phyloP scores from a whole-genome alignment of 495 filamentous ascomycete genomes.

The Aspergillus asperescens region DNA sequence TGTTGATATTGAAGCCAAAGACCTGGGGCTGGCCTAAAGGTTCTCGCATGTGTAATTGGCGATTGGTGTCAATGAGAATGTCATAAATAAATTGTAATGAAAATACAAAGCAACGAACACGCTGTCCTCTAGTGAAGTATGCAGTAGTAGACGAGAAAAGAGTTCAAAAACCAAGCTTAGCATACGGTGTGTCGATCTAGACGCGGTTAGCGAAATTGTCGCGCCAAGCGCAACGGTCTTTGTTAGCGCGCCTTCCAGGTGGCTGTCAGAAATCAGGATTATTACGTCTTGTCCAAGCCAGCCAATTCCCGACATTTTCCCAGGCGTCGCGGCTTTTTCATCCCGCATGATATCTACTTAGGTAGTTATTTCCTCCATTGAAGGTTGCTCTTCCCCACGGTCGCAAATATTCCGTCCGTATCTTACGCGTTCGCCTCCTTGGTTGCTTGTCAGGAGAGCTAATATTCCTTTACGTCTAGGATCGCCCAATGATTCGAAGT shows the following conservation, averaged over 20 bases:
- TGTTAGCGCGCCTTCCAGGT: not conserved
- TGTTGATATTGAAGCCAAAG: conserved; percentile 53
- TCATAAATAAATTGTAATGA: too few species aligned
- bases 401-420: not conserved
- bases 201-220: not conserved
- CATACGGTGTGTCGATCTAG: too few species aligned
- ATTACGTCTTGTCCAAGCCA: conserved; percentile 12
- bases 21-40: conserved; percentile 51
- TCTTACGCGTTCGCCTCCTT: not conserved
- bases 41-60: not conserved
- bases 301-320: not conserved
- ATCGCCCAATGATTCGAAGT: conserved; percentile 39
- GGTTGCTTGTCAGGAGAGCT: conserved; percentile 10
- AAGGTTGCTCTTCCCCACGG: conserved; percentile 11
- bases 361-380: not conserved
- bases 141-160: too few species aligned
- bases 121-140: too few species aligned
- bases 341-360: conserved; percentile 14
- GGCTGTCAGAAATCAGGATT: not conserved
- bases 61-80: too few species aligned
- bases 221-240: not conserved
- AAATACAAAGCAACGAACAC: too few species aligned
- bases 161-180: not conserved
- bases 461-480: conserved; percentile 18
- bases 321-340: conserved; percentile 7